phyloP scores from a whole-genome alignment of 1,139 yeast species.

The Saccharomycopsis hybrid region DNA sequence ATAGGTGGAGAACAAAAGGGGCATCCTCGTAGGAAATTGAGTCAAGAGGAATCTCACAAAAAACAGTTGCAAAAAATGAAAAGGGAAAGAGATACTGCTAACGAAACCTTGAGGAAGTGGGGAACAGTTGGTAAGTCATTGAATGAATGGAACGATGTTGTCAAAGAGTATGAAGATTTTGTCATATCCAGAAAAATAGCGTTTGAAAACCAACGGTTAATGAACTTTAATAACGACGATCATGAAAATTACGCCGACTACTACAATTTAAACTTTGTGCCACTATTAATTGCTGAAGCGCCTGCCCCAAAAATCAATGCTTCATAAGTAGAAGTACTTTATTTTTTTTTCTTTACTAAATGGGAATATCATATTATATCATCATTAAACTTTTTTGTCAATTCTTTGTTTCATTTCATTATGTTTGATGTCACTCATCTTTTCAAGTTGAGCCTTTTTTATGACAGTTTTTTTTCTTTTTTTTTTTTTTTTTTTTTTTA shows the following conservation, averaged over 20 bases:
- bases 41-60: not conserved
- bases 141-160: constrained; percentile 55
- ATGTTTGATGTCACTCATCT: not conserved
- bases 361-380: not conserved
- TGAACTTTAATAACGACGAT: constrained; percentile 19
- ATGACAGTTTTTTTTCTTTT: too few relatives aligned
- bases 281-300: constrained; percentile 38
- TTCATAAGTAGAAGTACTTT: constrained; percentile 11
- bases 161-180: constrained; percentile 54
- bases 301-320: constrained; percentile 25
- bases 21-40: too few relatives aligned
- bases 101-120: constrained; percentile 25
- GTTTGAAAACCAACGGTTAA: constrained; percentile 18
- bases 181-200: constrained; percentile 31
- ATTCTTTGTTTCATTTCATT: not conserved
- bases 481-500: too few relatives aligned
- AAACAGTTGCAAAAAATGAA: not conserved
- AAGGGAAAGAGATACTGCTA: constrained; percentile 12
- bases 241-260: constrained; percentile 29
- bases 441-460: not conserved
- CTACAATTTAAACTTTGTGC: constrained; percentile 29
- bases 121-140: constrained; percentile 54
- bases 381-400: not conserved
- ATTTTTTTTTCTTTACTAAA: too few relatives aligned
- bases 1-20: too few relatives aligned